A percentile compares a stretch with the other conserved stretches of the same genome.
Evolutionary conservation across 2,329 filamentous ascomycete genomes (phyloP).

Genomic region (Monilinia polystroma): DNA sequence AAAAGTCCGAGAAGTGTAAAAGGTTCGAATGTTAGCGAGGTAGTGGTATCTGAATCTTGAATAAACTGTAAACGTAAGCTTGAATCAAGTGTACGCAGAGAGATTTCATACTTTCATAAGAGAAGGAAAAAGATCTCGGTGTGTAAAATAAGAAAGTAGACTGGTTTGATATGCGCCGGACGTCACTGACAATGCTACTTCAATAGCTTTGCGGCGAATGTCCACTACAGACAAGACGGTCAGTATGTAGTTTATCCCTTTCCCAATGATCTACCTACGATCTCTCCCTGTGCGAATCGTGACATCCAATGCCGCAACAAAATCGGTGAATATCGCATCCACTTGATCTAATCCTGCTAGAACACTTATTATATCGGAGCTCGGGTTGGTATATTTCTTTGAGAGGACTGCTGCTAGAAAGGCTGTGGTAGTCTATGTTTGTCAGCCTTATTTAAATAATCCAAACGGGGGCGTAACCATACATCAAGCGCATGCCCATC

Average conservation of each 20-base stretch:
- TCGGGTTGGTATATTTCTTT: conserved; percentile 93
- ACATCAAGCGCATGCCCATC: conserved; percentile 86
- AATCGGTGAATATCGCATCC: conserved; percentile 82
- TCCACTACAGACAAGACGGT: conserved; percentile 54
- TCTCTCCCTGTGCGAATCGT: conserved; percentile 74
- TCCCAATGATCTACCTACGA: conserved; percentile 51
- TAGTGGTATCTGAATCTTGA: conserved; percentile 69
- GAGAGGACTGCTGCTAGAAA: conserved; percentile 80
- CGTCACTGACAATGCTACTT: conserved; percentile 77
- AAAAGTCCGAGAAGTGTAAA: conserved; percentile 83
- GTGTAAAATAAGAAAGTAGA: conserved; percentile 90
- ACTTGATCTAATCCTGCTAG: conserved; percentile 87
- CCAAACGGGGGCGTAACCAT: conserved; percentile 40
- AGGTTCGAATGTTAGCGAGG: conserved; percentile 64
- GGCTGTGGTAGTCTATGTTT: conserved; percentile 74
- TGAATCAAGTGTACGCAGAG: not conserved
- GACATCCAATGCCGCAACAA: conserved; percentile 78
- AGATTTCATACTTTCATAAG: conserved; percentile 75
- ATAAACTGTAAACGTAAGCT: conserved; percentile 59
- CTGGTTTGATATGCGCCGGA: conserved; percentile 96
- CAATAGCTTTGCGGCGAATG: conserved; percentile 74
- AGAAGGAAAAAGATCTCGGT: conserved; percentile 88
- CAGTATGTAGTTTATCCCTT: conserved; percentile 29
- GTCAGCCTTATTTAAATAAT: conserved; percentile 43
- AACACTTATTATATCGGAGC: conserved; percentile 88